Percentiles rank a stretch among this genome's conserved stretches.
Conservation (phyloP, 129 eudicot species). For the Deinandra increscens region DNA sequence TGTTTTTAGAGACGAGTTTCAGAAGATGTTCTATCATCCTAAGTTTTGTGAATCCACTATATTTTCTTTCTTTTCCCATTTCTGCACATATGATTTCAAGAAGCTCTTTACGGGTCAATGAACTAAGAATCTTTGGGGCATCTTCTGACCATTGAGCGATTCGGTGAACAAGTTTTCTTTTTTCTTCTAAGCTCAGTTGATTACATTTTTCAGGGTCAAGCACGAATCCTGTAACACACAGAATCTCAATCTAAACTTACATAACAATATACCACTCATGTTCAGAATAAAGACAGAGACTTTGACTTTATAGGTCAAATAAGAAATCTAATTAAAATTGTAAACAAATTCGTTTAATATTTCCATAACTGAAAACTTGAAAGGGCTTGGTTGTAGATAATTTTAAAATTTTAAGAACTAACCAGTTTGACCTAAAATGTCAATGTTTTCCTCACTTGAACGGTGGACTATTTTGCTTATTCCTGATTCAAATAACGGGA, state of each 20-base stretch:
- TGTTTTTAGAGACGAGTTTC: conserved; percentile 40
- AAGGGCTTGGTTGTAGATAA: neutral
- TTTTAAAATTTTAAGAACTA: neutral
- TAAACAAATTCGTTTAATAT: neutral
- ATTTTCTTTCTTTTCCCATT: conserved; percentile 86
- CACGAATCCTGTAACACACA: conserved; percentile 47
- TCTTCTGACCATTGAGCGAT: conserved; percentile 63
- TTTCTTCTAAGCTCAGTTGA: conserved; percentile 71
- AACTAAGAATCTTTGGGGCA: conserved; percentile 61
- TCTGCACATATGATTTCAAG: conserved; percentile 87
- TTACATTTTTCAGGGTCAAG: conserved; percentile 67
- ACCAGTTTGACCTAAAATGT: conserved; percentile 13
- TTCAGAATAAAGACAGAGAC: conserved; percentile 5
- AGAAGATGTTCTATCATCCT: conserved; percentile 82
- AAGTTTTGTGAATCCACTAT: conserved; percentile 64
- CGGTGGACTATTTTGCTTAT: neutral
- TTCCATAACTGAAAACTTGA: neutral
- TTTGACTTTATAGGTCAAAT: conserved; percentile 13
- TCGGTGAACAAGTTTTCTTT: conserved; percentile 66
- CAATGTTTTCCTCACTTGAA: conserved; percentile 8
- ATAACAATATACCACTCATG: neutral
- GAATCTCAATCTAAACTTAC: neutral
- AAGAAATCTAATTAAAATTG: conserved; percentile 9
- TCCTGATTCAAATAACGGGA: neutral
- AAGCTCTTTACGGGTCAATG: conserved; percentile 74